Conservation (phyloP, 345 rosid species). For the Pugionium cornutum region DNA sequence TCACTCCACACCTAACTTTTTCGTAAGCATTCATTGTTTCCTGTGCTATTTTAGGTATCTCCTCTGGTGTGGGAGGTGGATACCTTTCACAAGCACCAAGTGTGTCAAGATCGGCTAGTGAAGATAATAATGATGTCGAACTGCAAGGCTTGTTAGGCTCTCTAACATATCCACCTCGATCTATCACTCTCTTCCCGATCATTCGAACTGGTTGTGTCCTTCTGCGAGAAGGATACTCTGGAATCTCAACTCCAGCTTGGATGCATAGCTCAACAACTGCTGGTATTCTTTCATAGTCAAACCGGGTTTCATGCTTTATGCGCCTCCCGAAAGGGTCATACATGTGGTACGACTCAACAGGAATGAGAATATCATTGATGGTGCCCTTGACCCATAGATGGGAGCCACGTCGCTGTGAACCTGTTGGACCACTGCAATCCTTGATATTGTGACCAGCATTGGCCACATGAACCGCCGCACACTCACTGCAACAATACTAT, state of each 20-base stretch:
- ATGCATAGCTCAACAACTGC: slow-evolving; percentile 85
- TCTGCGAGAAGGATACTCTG: slow-evolving; percentile 81
- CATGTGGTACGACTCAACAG: slow-evolving; percentile 87
- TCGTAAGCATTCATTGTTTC: slow-evolving; percentile 78
- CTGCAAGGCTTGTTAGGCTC: slow-evolving; percentile 56
- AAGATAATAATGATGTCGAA: slow-evolving; percentile 43
- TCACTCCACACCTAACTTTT: slow-evolving; percentile 61
- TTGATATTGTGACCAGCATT: slow-evolving; percentile 62
- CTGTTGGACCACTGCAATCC: slow-evolving; percentile 58
- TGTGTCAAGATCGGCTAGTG: slow-evolving; percentile 70
- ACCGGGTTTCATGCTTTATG: slow-evolving; percentile 71
- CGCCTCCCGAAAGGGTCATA: slow-evolving; percentile 85
- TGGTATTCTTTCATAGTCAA: slow-evolving; percentile 83
- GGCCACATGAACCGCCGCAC: slow-evolving; percentile 82
- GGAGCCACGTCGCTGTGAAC: slow-evolving; percentile 49
- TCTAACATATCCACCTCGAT: slow-evolving; percentile 63
- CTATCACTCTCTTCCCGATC: slow-evolving; percentile 71
- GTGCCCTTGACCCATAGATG: slow-evolving; percentile 82
- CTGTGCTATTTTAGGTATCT: slow-evolving; percentile 67
- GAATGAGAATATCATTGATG: slow-evolving; percentile 64
- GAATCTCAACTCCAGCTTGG: slow-evolving; percentile 83
- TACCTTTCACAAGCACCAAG: slow-evolving; percentile 56
- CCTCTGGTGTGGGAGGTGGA: slow-evolving; percentile 54
- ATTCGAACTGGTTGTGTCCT: slow-evolving; percentile 71
- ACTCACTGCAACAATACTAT: slow-evolving; percentile 50